phyloP scores from a whole-genome alignment of 2,329 filamentous ascomycete species.

The Stachybotrys chartarum region DNA sequence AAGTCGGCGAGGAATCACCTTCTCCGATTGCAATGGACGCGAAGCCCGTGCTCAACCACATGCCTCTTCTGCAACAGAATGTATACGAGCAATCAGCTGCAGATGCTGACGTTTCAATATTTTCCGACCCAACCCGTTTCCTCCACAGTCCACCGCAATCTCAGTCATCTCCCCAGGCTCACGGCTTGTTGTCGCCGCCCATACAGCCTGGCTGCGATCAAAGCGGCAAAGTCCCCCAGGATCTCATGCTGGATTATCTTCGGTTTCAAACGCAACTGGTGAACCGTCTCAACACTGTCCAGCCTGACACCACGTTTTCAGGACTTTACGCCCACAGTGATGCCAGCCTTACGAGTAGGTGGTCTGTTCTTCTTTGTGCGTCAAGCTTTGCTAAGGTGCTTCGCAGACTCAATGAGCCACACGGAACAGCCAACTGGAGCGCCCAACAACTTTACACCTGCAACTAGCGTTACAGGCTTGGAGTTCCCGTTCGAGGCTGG shows the following conservation, averaged over 20 bases:
- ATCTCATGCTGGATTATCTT: conserved; percentile 16
- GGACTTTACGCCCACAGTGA: conserved; percentile 2
- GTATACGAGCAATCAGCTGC: conserved; percentile 8
- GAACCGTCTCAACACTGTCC: conserved; percentile 11
- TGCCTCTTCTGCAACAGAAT: conserved; percentile 5
- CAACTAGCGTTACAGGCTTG: conserved; percentile 7
- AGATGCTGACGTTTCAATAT: conserved; percentile 6
- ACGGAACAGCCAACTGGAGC: conserved; percentile 7
- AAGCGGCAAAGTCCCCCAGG: conserved; percentile 7
- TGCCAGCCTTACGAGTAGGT: conserved; percentile 2
- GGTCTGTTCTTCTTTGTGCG: too few species aligned
- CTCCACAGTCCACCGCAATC: conserved; percentile 12
- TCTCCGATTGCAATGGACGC: conserved; percentile 5
- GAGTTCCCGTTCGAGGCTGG: conserved; percentile 12
- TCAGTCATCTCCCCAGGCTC: conserved; percentile 7
- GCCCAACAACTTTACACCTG: conserved; percentile 6
- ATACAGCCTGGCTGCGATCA: conserved; percentile 4
- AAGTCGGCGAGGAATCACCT: conserved; percentile 1
- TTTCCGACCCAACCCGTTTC: conserved; percentile 5
- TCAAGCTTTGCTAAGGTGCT: too few species aligned
- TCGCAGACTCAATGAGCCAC: conserved; percentile 5
- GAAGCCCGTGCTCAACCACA: conserved; percentile 1
- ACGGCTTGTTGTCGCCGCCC: conserved; percentile 12
- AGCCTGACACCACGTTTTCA: conserved; percentile 7
- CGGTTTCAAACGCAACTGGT: conserved; percentile 16